Evolutionary conservation across 2,329 filamentous ascomycete genomes (phyloP).

Genomic region (Fusarium burgessii): DNA sequence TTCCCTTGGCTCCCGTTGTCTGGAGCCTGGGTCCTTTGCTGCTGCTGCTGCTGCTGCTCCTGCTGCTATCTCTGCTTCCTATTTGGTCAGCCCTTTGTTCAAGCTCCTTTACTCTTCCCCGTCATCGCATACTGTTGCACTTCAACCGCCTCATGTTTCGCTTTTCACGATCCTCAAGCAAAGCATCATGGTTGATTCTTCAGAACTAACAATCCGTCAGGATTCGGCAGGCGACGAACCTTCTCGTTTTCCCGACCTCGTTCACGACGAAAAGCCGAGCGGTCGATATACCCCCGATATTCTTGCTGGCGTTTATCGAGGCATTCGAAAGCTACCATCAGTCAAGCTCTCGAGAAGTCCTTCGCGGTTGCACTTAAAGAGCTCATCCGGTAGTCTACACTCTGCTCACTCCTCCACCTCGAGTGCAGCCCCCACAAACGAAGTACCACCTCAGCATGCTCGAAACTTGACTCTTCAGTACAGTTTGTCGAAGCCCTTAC

Average conservation of each 20-base stretch:
- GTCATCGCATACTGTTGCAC: conserved; percentile 11
- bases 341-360: conserved; percentile 59
- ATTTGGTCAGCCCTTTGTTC: conserved; percentile 34
- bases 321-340: conserved; percentile 60
- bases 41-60: neutral
- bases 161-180: conserved; percentile 21
- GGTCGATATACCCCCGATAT: conserved; percentile 58
- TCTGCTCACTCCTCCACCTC: conserved; percentile 35
- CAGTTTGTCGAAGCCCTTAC: conserved; percentile 69
- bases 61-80: conserved; percentile 20
- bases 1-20: conserved; percentile 29
- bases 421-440: conserved; percentile 29
- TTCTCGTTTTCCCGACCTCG: conserved; percentile 59
- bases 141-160: conserved; percentile 29
- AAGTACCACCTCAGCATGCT: conserved; percentile 59
- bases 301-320: conserved; percentile 64
- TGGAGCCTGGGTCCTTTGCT: conserved; percentile 5
- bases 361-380: conserved; percentile 57
- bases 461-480: conserved; percentile 66
- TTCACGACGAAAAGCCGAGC: conserved; percentile 55
- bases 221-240: conserved; percentile 47
- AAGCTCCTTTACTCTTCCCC: conserved; percentile 21
- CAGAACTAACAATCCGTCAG: conserved; percentile 52
- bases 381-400: conserved; percentile 35
- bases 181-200: conserved; percentile 45